Conservation (phyloP, 176 grass and related monocot species). For the Phoenix roebelenii region DNA sequence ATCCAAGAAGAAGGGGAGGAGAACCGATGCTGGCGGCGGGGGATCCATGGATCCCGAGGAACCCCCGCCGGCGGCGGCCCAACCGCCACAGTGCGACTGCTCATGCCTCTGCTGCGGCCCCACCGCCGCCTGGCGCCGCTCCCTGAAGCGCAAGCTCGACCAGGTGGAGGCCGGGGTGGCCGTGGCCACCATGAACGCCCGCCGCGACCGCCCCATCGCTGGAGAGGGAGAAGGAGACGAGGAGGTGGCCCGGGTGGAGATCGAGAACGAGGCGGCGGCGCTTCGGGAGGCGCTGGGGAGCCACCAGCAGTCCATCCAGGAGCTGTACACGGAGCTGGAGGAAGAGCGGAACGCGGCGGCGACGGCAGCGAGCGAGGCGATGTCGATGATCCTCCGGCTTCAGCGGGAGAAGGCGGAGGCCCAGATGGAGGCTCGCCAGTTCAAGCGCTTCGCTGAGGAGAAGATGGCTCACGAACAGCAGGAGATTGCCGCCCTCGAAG, state of each 20-base stretch:
- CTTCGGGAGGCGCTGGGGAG: constrained; percentile 27
- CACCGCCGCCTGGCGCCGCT: too few species aligned
- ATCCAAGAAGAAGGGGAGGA: too few species aligned
- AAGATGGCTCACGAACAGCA: constrained; percentile 49
- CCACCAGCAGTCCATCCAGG: constrained; percentile 20
- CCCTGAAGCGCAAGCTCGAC: too few species aligned
- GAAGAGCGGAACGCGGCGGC: constrained; percentile 47
- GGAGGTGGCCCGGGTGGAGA: constrained; percentile 1
- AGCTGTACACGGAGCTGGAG: constrained; percentile 54
- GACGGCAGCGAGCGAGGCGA: constrained; percentile 55
- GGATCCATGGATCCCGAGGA: too few species aligned
- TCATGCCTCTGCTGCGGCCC: too few species aligned
- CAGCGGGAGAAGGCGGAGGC: constrained; percentile 74
- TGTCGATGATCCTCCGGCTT: constrained; percentile 80
- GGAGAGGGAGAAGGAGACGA: too few species aligned
- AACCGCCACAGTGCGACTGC: too few species aligned
- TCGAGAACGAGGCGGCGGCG: constrained; percentile 23
- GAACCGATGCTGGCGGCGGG: too few species aligned
- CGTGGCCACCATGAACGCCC: too few species aligned
- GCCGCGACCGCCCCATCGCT: too few species aligned
- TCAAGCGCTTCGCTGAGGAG: constrained; percentile 56
- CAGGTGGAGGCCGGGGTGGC: too few species aligned
- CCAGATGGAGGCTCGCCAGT: constrained; percentile 71
- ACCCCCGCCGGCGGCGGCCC: too few species aligned
- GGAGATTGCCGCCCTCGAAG: constrained; percentile 33